phyloP scores from a whole-genome alignment of 2,329 filamentous ascomycete genomes.

The Penicillium sp. region DNA sequence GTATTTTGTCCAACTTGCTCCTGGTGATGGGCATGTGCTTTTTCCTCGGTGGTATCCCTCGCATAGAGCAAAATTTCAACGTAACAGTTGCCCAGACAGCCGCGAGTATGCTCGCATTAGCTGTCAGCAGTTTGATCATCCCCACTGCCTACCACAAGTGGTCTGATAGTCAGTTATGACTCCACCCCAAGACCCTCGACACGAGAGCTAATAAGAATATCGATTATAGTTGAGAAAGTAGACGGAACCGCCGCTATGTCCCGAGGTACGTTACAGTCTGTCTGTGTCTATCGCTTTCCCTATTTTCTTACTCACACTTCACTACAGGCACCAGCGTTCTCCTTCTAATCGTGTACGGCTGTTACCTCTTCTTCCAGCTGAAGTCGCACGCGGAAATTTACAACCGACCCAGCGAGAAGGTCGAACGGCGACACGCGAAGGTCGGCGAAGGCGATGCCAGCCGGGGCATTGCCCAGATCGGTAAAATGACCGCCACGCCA shows the following conservation, averaged over 20 bases:
- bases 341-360: slow-evolving; percentile 76
- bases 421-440: slow-evolving; percentile 56
- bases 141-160: slow-evolving; percentile 78
- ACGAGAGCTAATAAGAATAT: not conserved
- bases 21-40: slow-evolving; percentile 91
- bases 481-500: slow-evolving; percentile 50
- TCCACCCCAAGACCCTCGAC: not conserved
- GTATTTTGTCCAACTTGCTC: slow-evolving; percentile 85
- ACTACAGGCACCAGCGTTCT: slow-evolving; percentile 63
- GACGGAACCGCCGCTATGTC: slow-evolving; percentile 31
- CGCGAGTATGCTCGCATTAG: slow-evolving; percentile 74
- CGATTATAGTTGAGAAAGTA: not conserved
- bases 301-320: not conserved
- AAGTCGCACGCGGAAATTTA: slow-evolving; percentile 81
- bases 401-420: slow-evolving; percentile 76
- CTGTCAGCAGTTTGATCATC: slow-evolving; percentile 79
- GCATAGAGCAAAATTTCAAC: slow-evolving; percentile 86
- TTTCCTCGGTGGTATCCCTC: slow-evolving; percentile 78
- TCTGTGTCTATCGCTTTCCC: not conserved
- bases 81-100: slow-evolving; percentile 88
- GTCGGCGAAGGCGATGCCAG: slow-evolving; percentile 52
- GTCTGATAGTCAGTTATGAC: slow-evolving; percentile 38
- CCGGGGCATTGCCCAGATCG: slow-evolving; percentile 54
- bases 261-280: slow-evolving; percentile 20
- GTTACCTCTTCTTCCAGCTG: slow-evolving; percentile 87